These are phyloP conservation scores for Galerina marginata DNA, from an alignment of 768 basidiomycete species.

Conservation along the genomic window DNA sequence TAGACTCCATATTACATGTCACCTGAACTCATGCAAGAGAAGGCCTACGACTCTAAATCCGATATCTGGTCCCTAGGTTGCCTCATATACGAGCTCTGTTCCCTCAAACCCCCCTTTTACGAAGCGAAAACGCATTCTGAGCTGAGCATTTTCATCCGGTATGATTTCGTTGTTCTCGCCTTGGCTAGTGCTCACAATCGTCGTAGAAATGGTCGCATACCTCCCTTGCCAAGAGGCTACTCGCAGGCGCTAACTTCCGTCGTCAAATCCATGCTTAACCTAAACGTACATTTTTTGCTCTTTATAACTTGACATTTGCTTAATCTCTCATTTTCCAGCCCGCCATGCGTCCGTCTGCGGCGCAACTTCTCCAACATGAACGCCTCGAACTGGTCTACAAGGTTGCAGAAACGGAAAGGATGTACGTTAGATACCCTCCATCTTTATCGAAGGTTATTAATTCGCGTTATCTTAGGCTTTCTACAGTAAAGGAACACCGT, in stretches of 20 bases:
- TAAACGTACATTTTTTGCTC: conserved; percentile 7
- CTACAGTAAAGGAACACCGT: conserved; percentile 69
- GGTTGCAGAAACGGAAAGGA: conserved; percentile 78
- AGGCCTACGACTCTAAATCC: conserved; percentile 95
- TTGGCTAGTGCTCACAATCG: not conserved
- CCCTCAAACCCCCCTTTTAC: conserved; percentile 91
- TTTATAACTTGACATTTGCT: not conserved
- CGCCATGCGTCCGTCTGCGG: conserved; percentile 84
- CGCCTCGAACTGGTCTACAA: conserved; percentile 73
- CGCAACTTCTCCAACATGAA: conserved; percentile 82
- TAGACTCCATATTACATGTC: conserved; percentile 99
- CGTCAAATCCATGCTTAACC: conserved; percentile 75
- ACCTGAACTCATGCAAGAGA: conserved; percentile 96
- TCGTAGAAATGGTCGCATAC: conserved; percentile 83
- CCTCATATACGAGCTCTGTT: conserved; percentile 95
- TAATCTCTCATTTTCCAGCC: conserved; percentile 51
- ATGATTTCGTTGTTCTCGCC: conserved; percentile 19
- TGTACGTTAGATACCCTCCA: conserved; percentile 47
- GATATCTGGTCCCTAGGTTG: conserved; percentile 99
- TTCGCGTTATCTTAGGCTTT: conserved; percentile 49
- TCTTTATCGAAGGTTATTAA: not conserved
- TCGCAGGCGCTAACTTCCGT: conserved; percentile 72
- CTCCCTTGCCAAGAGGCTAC: conserved; percentile 85
- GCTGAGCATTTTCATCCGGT: conserved; percentile 83
- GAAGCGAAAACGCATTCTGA: conserved; percentile 91